phyloP scores from a whole-genome alignment of 1,139 yeast species.

The Candida gigantensis region DNA sequence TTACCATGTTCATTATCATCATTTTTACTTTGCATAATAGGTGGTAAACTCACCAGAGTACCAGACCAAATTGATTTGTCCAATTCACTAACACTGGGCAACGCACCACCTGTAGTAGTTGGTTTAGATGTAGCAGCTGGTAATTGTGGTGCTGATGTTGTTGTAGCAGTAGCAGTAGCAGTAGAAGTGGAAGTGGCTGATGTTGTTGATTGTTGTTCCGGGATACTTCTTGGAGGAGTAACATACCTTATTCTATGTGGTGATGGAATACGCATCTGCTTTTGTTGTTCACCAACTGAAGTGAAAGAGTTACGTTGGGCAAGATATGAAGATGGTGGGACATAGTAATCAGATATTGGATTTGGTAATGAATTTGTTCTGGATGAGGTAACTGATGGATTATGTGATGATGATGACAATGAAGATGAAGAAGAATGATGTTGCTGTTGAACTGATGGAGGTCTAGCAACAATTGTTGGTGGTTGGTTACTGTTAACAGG shows the following conservation, averaged over 20 bases:
- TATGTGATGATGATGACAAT: slow-evolving; percentile 1
- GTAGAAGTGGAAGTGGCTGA: background rate
- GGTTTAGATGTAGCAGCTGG: slow-evolving; percentile 12
- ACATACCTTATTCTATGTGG: slow-evolving; percentile 3
- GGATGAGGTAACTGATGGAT: slow-evolving; percentile 5
- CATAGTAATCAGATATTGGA: slow-evolving; percentile 20
- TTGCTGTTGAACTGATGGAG: slow-evolving; percentile 5
- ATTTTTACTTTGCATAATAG: slow-evolving; percentile 5
- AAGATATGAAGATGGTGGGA: slow-evolving; percentile 10
- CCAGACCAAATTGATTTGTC: slow-evolving; percentile 31
- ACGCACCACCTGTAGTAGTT: slow-evolving; percentile 3
- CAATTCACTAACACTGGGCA: slow-evolving; percentile 41
- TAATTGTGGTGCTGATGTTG: background rate
- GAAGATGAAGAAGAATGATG: slow-evolving; percentile 7
- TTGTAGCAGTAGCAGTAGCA: background rate
- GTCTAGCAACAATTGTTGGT: background rate
- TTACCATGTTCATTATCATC: slow-evolving; percentile 5
- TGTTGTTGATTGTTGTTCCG: slow-evolving; percentile 4
- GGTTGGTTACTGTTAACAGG: too few relatives aligned
- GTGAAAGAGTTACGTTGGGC: slow-evolving; percentile 19
- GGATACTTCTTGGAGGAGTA: slow-evolving; percentile 11
- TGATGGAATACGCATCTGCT: slow-evolving; percentile 7
- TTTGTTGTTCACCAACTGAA: slow-evolving; percentile 19
- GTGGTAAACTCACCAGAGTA: slow-evolving; percentile 11
- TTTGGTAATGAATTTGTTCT: slow-evolving; percentile 28